Evolutionary conservation across 139 green algal species (phyloP), one percentile per base, ranked within the genome.

Genomic region (Micractinium sp.): DNA sequence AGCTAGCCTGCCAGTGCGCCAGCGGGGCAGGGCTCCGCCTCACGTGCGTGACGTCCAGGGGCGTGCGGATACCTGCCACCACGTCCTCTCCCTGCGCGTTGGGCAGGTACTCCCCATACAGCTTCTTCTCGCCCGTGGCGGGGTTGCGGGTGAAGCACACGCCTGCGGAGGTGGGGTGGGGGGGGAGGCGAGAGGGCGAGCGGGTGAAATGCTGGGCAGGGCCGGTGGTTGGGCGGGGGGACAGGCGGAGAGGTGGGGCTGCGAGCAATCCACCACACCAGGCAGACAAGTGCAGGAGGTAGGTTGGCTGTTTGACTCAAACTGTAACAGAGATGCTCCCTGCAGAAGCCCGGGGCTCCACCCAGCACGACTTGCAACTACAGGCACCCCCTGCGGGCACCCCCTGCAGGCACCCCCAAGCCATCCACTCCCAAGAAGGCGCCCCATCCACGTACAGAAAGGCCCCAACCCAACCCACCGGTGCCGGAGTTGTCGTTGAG

Each of bases 31-130:
- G 1, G 35, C 13, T 0, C 0, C 22, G 38, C 83, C n/a, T 87
- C 83, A 87, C 83, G 63, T 87, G 83, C 3, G 80, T 80, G 83
- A 99, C 96, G 87, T 91, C 90, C 87, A 95, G 86, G 18, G 97
- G 97, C 2, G 96, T 99, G 87, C 96, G 94, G 79, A 97, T 98
- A 75, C 96, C 96, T 13, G 95, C 94, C 63, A 98, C 96, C 88
- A 98, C 96, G 81, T 98, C 96, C 93, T 98, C 96, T 14, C 96
- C 96, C 90, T 97, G 94, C 60, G 96, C 96, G 85, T 98, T 98
- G 88, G 96, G 90, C 31, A 98, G 93, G 93, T 96, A 98, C 93
- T 98, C 96, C 14, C 96, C 96, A 85, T 97, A 98, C 53, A 98
- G 92, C 80, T 94, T 89, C 73, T 94, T 94, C 36, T 91, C 91